Percentiles rank a stretch among this genome's conserved stretches.
Evolutionary conservation across 2,329 filamentous ascomycete species (phyloP).

Genomic region (Coniochaeta hoffmannii): DNA sequence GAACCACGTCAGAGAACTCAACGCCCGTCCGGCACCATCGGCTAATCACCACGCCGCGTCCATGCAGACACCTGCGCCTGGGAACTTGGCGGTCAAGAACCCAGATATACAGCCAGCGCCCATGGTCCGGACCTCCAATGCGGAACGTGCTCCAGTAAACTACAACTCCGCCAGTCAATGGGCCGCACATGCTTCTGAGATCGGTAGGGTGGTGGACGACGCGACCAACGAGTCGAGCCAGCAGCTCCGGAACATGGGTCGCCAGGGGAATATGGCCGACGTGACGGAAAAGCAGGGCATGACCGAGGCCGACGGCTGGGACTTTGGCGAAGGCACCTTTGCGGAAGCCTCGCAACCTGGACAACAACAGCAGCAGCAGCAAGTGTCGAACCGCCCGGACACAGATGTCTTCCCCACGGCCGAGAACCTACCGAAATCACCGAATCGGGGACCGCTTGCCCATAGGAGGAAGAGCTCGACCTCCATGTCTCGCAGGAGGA

Average conservation of each 20-base stretch:
- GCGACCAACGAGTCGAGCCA: conserved; percentile 23
- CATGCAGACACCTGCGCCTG: conserved; percentile 31
- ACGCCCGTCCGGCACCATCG: conserved; percentile 43
- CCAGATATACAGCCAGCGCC: conserved; percentile 36
- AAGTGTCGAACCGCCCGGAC: conserved; percentile 61
- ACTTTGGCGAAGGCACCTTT: conserved; percentile 76
- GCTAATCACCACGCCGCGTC: conserved; percentile 52
- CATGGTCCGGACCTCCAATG: conserved; percentile 44
- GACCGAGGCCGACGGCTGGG: conserved; percentile 72
- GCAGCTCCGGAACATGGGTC: conserved; percentile 29
- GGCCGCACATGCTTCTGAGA: conserved; percentile 18
- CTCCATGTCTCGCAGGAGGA: conserved; percentile 65
- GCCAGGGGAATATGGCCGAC: conserved; percentile 32
- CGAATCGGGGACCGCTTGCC: conserved; percentile 58
- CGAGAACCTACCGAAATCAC: conserved; percentile 74
- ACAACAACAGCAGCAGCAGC: conserved; percentile 37
- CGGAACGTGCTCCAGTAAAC: conserved; percentile 29
- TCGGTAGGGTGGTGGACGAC: conserved; percentile 16
- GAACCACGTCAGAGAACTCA: conserved; percentile 50
- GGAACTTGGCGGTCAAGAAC: conserved; percentile 25
- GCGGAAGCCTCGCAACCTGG: conserved; percentile 44
- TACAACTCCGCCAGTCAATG: conserved; percentile 27
- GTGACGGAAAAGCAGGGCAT: conserved; percentile 36
- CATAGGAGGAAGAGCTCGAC: conserved; percentile 79
- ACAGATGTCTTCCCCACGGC: conserved; percentile 82